Evolutionary conservation across 1,284 basidiomycete species (phyloP), one percentile per base, ranked within the genome.

Genomic region (Heterobasidion annosum): DNA sequence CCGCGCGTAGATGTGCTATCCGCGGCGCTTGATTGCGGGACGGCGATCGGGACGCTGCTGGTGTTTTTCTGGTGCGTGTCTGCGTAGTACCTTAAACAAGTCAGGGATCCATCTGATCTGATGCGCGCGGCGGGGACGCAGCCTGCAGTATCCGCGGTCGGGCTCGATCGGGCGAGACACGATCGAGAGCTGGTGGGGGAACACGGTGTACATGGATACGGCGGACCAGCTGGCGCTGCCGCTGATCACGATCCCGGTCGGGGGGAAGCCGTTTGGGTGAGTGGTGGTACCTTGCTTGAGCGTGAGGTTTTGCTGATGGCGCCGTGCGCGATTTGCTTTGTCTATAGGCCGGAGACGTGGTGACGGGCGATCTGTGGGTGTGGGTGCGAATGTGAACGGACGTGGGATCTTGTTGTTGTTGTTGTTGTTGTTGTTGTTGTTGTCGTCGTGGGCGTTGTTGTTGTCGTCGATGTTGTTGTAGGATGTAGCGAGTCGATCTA

Each of bases 21-120:
- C 2, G 78, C 76, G n/a, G 76, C 76, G 9, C 64, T 79, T 16
- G 77, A 79, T 57, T 69, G 70, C 5, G 77, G 78, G 16, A 69
- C 77, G 2, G 76, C 76, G 0, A 62, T 76, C 37, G 68, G 69
- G 5, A 69, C 71, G 2, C 60, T 78, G 10, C 55, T 78, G 4
- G 70, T 78, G 10, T 79, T 75, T 64, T 79, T 79, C 62, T 70
- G 70, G 69, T 70, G 46, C 54, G 67, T 57, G 1, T 25, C 51
- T 9, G 16, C 13, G 18, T 40, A 18, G n/a, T n/a, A n/a, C n/a
- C n/a, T n/a, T n/a, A n/a, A n/a, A 10, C 10, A 8, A 18, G 10
- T 8, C 4, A n/a, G 47, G 19, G 19, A 10, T 35, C 34, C 18
- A 50, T 44, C 1, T 43, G 15, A 10, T 34, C 50, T 12, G 52